Evolutionary conservation across 2,329 filamentous ascomycete genomes (phyloP), one percentile per base, ranked within the genome.

Genomic region (Paecilomyces sp.): DNA sequence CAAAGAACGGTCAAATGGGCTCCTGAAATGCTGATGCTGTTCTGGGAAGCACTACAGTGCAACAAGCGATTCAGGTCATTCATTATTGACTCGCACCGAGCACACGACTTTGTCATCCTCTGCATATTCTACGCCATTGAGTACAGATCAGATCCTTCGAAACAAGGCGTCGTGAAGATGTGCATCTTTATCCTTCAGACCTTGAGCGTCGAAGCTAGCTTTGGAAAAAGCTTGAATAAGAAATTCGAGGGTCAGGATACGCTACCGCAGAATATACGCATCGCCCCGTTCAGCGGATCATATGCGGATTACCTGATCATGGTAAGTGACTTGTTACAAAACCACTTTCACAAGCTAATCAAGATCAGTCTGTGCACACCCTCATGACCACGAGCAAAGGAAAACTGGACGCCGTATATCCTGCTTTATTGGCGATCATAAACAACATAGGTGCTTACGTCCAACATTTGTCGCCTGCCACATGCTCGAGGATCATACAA

Each of bases 131-230:
- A 97, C 72, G 91, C 92, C 3, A 85, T 96, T 54, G 92, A 96
- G 71, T 89, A 94, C 74, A 92, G 91, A 70, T 85, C 86, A 51
- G 93, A 97, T 69, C 80, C 89, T 22, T 87, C 92, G 1, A 95
- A 93, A 72, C 92, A 97, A 74, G 94, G 94, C 0, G 83, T 97
- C 1, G 91, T 97, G 28, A 85, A 94, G 58, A 97, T 97, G 92
- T 97, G 94, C 74, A 88, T 95, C n/a, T 97, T 99, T 73, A 83
- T 97, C 52, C 78, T 99, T 50, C 94, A 99, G 75, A 97, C 94
- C 0, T 79, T 99, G 69, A 97, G 93, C 68, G 92, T 95, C 2
- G 94, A 97, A 75, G 85, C 88, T 59, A 92, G 89, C 63, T 97
- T 97, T 74, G 93, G 92, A 31, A 85, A 88, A 70, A 93, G 91